Conservation (phyloP, 768 basidiomycete genomes). For the Mycena vitilis region DNA sequence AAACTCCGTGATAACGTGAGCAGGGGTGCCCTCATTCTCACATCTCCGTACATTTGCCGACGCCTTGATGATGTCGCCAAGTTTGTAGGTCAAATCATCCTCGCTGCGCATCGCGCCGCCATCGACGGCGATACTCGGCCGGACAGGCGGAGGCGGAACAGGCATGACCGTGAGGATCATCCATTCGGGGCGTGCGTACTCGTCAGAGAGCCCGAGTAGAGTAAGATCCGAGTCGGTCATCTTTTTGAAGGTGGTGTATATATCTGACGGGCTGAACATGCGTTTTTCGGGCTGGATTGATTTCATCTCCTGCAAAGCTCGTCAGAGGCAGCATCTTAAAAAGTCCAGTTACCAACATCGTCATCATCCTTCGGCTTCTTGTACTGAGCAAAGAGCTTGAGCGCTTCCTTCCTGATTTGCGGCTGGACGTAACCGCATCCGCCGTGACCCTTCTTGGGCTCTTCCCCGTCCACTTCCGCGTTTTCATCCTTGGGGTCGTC, state of each 20-base stretch:
- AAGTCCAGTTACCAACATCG: constrained; percentile 71
- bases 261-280: constrained; percentile 30
- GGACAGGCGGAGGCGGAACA: constrained; percentile 97
- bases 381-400: constrained; percentile 95
- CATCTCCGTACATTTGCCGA: constrained; percentile 92
- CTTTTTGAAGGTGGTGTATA: constrained; percentile 36
- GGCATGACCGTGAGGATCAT: constrained; percentile 99
- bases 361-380: constrained; percentile 96
- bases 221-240: constrained; percentile 30
- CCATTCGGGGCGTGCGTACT: constrained; percentile 98
- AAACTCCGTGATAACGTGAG: constrained; percentile 94
- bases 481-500: constrained; percentile 91
- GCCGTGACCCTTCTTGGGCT: constrained; percentile 92
- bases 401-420: constrained; percentile 89
- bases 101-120: constrained; percentile 97
- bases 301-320: constrained; percentile 74
- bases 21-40: constrained; percentile 97
- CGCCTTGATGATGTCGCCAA: constrained; percentile 96
- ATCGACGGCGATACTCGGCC: constrained; percentile 97
- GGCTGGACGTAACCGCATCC: constrained; percentile 97
- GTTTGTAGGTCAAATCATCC: constrained; percentile 98
- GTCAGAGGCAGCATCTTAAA: constrained; percentile 15
- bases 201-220: constrained; percentile 81
- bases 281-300: constrained; percentile 60
- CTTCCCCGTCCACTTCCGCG: constrained; percentile 73